Evolutionary conservation across 257 asterid genomes (phyloP), one percentile per base, ranked within the genome.

Genomic region (Anisodus acutangulus): DNA sequence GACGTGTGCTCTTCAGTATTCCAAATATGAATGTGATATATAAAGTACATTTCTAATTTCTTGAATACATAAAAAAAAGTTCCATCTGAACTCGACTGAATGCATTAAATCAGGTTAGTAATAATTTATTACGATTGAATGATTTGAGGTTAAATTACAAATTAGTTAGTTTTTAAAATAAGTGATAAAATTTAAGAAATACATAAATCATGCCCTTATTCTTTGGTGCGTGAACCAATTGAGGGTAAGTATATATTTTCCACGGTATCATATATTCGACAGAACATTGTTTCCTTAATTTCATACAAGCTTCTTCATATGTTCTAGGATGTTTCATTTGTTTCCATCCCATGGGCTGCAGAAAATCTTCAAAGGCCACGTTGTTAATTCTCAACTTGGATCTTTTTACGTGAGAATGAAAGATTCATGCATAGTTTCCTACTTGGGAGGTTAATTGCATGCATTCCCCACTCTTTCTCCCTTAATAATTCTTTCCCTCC

Each of bases 251-350:
- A 22, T 22, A 22, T 7, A 69, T 16, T 69, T 69, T 69, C 78
- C 78, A 69, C 78, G 8, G 47, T 39, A 41, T 59, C 54, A 81
- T 43, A 58, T 16, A 76, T 76, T 76, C 63, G 63, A 51, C 2
- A 66, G 8, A 35, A 11, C 7, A 68, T 13, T 7, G 8, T 39
- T 39, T 39, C 2, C 3, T 55, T n/a, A 12, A 67, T 90, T 91
- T 85, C 89, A 57, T 76, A 4, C 6, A 45, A 57, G 71, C 86
- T 91, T 85, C 91, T 85, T 89, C 59, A n/a, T 43, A 81, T 85
- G 89, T 92, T 92, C 95, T 86, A 8, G 93, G 93, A 84, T 82
- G 90, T 39, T 94, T 92, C 95, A 87, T 81, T 74, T 81, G 13
- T 62, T 84, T 86, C 85, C 85, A 66, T 84, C 47, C 57, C 89